Base-by-base conservation (phyloP, 75 land plant species). In the Picea sitchensis region DNA sequence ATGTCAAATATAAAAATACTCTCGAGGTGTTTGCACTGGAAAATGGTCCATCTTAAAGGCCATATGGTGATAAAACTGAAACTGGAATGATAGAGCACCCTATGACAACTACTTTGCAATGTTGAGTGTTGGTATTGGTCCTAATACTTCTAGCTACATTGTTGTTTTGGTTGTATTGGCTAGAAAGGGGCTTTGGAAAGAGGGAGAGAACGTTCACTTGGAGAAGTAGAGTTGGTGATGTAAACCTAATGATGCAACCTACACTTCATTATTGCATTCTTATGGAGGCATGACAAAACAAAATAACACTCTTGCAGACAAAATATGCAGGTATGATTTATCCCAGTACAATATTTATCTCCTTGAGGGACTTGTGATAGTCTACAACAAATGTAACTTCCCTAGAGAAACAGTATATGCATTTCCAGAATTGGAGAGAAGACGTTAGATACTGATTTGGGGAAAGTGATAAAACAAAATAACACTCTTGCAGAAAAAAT, bases 131-230 rank as follows among this genome's bases (percentile, higher is more conserved):
- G 93, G 92, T 31, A 83, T 88, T 59, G 76, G 69, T 4, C 98
- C 99, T 1, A 91, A 92, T 62, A 81, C 93, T 80, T 87, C 98
- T n/a, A 97, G 94, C 38, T 97, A 89, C 76, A 94, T 92, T 86
- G 88, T 91, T 77, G 91, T 97, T 44, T 75, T 97, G 73, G 92
- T 94, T 77, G 92, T 94, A 47, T 77, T 95, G 73, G 93, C 94
- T 61, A 85, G 98, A 41, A 95, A 90, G 77, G 98, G 98, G 5
- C 87, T 85, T 47, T 97, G 99, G 98, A 78, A 90, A 78, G 87
- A 88, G 77, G 89, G 90, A 12, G 95, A 97, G 87, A 83, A 81
- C 63, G 69, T 97, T 14, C 65, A 92, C 21, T 82, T 83, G 5
- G 92, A 92, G 80, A 95, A 94, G 94, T 83, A 85, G 73, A 86